A percentile compares a stretch with the other conserved stretches of the same genome.
Evolutionary conservation across 257 asterid species (phyloP).

Genomic region (Solanum gracilifrons): DNA sequence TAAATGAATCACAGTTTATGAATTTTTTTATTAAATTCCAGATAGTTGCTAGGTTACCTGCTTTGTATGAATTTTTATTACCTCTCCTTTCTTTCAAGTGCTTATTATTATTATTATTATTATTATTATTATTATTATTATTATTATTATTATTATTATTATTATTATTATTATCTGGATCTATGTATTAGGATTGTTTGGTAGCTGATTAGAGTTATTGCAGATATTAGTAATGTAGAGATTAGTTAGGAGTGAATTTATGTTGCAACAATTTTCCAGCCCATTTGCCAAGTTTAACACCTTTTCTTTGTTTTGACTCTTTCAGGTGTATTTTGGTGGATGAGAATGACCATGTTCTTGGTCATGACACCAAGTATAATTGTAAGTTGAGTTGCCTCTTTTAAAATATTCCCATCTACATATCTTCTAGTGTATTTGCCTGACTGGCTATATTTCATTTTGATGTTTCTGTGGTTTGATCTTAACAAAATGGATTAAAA

Average conservation of each 20-base stretch:
- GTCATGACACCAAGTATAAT: constrained; percentile 87
- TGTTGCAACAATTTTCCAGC: not conserved
- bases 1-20: not conserved
- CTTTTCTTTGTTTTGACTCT: not conserved
- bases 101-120: no score
- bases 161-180: no score
- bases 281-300: not conserved
- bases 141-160: no score
- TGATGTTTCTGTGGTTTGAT: not conserved
- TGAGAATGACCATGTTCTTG: constrained; percentile 75
- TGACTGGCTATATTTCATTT: not conserved
- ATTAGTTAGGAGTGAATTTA: no score
- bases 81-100: no score
- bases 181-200: no score
- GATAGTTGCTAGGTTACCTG: no score
- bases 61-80: no score
- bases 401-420: not conserved
- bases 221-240: no score
- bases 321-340: constrained; percentile 94
- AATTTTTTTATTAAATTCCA: no score
- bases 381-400: constrained; percentile 39
- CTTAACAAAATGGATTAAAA: not conserved
- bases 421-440: not conserved
- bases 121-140: no score
- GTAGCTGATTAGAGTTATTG: no score